These are phyloP conservation scores for Lepiota brunneoincarnata DNA, from an alignment of 768 basidiomycete species.

Conservation along the genomic window DNA sequence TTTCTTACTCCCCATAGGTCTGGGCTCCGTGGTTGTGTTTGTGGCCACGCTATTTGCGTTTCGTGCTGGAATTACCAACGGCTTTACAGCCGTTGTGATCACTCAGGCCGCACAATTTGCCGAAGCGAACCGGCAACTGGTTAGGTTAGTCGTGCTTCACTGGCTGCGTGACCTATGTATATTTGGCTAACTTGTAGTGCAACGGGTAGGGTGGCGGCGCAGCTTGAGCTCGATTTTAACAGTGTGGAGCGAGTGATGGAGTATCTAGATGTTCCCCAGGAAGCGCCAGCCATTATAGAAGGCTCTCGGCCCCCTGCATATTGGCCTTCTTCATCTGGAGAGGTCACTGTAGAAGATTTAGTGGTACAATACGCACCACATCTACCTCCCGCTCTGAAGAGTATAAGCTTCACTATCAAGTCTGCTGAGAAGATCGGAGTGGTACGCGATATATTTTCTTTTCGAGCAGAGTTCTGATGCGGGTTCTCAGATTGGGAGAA, in stretches of 20 bases:
- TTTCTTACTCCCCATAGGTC: constrained; percentile 32
- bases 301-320: constrained; percentile 63
- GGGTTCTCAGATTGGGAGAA: constrained; percentile 54
- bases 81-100: constrained; percentile 69
- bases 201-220: constrained; percentile 53
- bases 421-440: constrained; percentile 70
- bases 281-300: constrained; percentile 60
- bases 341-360: constrained; percentile 55
- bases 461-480: background rate
- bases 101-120: constrained; percentile 69
- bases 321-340: constrained; percentile 64
- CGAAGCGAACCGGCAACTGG: constrained; percentile 63
- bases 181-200: background rate
- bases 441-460: constrained; percentile 31
- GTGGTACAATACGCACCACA: constrained; percentile 62
- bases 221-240: constrained; percentile 73
- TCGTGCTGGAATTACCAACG: constrained; percentile 51
- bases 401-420: constrained; percentile 55
- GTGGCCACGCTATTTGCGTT: constrained; percentile 69
- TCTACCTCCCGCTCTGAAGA: constrained; percentile 56
- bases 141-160: constrained; percentile 35
- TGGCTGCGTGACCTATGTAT: background rate
- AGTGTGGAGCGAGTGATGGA: constrained; percentile 73
- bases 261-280: constrained; percentile 65
- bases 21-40: constrained; percentile 71